Conservation (phyloP, 2,329 filamentous ascomycete species). For the Sphaceloma murrayae region DNA sequence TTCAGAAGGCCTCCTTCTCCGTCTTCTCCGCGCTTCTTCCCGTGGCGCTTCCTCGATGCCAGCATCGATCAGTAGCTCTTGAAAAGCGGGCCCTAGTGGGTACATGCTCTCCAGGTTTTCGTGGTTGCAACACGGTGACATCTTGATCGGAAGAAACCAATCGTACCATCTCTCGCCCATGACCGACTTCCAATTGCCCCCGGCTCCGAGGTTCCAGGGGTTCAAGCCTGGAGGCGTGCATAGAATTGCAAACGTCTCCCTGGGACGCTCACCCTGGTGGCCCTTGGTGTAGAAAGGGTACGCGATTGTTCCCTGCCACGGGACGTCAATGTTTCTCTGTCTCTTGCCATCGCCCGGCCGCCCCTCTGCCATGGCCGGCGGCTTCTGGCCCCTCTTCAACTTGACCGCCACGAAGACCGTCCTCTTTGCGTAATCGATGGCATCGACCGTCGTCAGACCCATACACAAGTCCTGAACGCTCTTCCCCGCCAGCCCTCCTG, state of each 20-base stretch:
- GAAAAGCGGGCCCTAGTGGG: conserved; percentile 29
- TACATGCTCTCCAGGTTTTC: conserved; percentile 26
- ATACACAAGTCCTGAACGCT: conserved; percentile 58
- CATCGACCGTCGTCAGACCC: conserved; percentile 81
- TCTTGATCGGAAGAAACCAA: conserved; percentile 70
- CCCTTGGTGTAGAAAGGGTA: conserved; percentile 44
- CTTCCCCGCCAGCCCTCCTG: conserved; percentile 63
- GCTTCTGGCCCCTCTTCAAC: conserved; percentile 39
- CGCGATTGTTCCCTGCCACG: conserved; percentile 41
- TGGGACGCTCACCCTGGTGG: conserved; percentile 27
- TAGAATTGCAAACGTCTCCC: conserved; percentile 69
- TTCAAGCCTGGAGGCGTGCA: conserved; percentile 66
- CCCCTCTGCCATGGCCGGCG: conserved; percentile 12
- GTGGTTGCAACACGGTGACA: conserved; percentile 65
- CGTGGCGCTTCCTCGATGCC: conserved; percentile 17
- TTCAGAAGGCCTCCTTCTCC: background rate
- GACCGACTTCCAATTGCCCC: conserved; percentile 64
- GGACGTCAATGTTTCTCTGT: conserved; percentile 4
- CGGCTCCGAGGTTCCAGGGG: conserved; percentile 67
- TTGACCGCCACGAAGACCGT: conserved; percentile 67
- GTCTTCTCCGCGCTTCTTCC: background rate
- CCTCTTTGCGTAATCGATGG: conserved; percentile 51
- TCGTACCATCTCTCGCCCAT: conserved; percentile 65
- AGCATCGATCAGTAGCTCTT: conserved; percentile 26
- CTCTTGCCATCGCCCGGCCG: background rate